Evolutionary conservation across 495 filamentous ascomycete species (phyloP).

Genomic region (Geopyxis carbonaria): DNA sequence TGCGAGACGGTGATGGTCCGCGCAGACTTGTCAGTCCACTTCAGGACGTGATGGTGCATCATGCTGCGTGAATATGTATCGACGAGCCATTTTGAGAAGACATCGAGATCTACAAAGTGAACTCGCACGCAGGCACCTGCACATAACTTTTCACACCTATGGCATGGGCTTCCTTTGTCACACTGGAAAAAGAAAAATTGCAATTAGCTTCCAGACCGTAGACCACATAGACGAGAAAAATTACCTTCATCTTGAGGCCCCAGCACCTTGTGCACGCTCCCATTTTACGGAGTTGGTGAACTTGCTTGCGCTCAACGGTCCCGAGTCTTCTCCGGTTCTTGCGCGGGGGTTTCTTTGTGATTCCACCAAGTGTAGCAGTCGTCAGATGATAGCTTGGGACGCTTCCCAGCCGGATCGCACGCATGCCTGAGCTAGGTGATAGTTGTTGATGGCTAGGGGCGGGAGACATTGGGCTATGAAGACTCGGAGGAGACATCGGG

Average conservation of each 20-base stretch:
- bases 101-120: conserved; percentile 24
- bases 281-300: conserved; percentile 25
- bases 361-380: too few species aligned
- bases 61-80: conserved; percentile 22
- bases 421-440: conserved; percentile 17
- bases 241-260: conserved; percentile 26
- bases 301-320: conserved; percentile 21
- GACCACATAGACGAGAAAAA: conserved; percentile 5
- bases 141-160: conserved; percentile 24
- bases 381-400: too few species aligned
- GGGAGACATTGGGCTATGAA: not conserved
- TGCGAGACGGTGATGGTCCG: conserved; percentile 20
- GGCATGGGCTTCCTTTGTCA: conserved; percentile 24
- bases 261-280: conserved; percentile 25
- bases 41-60: conserved; percentile 25
- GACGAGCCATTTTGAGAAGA: conserved; percentile 25
- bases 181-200: conserved; percentile 8
- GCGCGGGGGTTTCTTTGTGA: too few species aligned
- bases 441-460: conserved; percentile 3
- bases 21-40: conserved; percentile 15
- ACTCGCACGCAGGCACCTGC: conserved; percentile 23
- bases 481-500: conserved; percentile 9
- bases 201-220: not conserved
- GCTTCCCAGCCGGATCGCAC: conserved; percentile 22
- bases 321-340: conserved; percentile 24